These are phyloP conservation scores for Jamesozyma piceae DNA, from an alignment of 805 yeast genomes.

Conservation along the genomic window DNA sequence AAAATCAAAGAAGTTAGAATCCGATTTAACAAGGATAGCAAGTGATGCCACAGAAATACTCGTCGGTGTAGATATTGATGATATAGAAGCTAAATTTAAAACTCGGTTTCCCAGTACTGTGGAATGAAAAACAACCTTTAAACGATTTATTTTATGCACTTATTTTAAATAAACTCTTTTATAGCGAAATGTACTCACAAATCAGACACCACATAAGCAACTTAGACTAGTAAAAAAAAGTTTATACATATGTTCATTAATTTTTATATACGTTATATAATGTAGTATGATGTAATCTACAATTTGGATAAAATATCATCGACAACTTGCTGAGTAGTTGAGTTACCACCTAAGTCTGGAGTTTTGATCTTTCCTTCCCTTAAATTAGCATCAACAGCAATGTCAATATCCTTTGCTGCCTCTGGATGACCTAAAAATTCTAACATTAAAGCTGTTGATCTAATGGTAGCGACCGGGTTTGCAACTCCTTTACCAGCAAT, in stretches of 20 bases:
- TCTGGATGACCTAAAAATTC: constrained; percentile 88
- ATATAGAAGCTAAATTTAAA: constrained; percentile 47
- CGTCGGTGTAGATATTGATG: constrained; percentile 33
- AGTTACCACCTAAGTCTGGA: constrained; percentile 90
- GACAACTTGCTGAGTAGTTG: constrained; percentile 78
- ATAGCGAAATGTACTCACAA: no score
- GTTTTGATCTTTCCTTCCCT: constrained; percentile 66
- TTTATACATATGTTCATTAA: background rate
- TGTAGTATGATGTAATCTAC: background rate
- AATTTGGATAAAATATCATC: constrained; percentile 56
- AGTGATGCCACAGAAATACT: constrained; percentile 6
- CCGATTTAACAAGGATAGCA: background rate
- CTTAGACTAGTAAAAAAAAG: no score
- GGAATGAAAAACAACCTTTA: background rate
- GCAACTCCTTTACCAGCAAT: constrained; percentile 92
- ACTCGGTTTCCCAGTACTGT: constrained; percentile 55
- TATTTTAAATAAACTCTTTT: no score
- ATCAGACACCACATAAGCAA: no score
- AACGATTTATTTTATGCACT: no score
- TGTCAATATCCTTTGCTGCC: constrained; percentile 86
- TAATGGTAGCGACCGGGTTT: constrained; percentile 95
- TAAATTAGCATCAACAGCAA: constrained; percentile 90
- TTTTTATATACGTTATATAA: background rate
- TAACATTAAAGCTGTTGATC: constrained; percentile 94
- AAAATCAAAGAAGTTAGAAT: constrained; percentile 30